Evolutionary conservation across 2,329 filamentous ascomycete genomes (phyloP).

Genomic region (Aspergillus japonicus): DNA sequence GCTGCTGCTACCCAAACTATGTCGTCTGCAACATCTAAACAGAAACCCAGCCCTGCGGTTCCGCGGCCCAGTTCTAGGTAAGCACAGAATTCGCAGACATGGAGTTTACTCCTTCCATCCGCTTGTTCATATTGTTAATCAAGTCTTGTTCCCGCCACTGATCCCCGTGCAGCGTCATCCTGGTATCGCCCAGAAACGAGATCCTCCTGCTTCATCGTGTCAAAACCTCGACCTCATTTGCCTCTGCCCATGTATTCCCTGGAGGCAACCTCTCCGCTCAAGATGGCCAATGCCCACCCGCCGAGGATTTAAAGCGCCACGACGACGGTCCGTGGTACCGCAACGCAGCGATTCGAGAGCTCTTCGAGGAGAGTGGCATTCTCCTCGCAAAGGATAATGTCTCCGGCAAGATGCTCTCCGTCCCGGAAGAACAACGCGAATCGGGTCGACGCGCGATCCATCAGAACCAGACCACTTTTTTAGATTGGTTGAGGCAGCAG

Average conservation of each 20-base stretch:
- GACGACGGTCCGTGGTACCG: slow-evolving; percentile 71
- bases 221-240: slow-evolving; percentile 76
- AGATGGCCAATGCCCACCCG: slow-evolving; percentile 62
- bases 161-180: slow-evolving; percentile 62
- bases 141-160: no score
- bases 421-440: slow-evolving; percentile 62
- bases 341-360: slow-evolving; percentile 82
- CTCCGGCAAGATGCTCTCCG: slow-evolving; percentile 56
- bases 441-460: slow-evolving; percentile 69
- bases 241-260: slow-evolving; percentile 92
- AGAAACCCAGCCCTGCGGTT: slow-evolving; percentile 42
- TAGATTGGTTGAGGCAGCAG: slow-evolving; percentile 58
- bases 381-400: slow-evolving; percentile 60
- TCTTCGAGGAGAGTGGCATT: slow-evolving; percentile 93
- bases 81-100: slow-evolving; percentile 4
- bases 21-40: slow-evolving; percentile 16
- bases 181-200: slow-evolving; percentile 83
- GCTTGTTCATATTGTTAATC: no score
- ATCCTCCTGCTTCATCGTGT: slow-evolving; percentile 86
- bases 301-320: slow-evolving; percentile 59
- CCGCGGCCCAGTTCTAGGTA: slow-evolving; percentile 67
- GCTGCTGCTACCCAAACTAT: slow-evolving; percentile 19
- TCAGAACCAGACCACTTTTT: slow-evolving; percentile 62
- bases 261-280: slow-evolving; percentile 78
- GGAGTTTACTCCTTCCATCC: no score